Evolutionary conservation across 2,329 filamentous ascomycete species (phyloP).

Genomic region (Talaromyces funiculosus): DNA sequence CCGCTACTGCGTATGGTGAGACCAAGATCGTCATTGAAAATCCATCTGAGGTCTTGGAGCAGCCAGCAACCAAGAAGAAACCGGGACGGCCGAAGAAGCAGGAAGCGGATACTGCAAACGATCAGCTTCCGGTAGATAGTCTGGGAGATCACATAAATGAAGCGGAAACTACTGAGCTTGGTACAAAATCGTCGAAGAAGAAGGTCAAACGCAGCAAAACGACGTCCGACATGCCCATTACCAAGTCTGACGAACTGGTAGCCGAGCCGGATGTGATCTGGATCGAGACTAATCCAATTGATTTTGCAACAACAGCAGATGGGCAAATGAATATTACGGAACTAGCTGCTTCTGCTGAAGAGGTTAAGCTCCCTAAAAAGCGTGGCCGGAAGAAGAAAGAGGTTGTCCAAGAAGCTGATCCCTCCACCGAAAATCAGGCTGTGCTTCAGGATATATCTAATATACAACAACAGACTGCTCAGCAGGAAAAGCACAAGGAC

Average conservation of each 20-base stretch:
- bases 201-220: conserved; percentile 43
- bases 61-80: conserved; percentile 6
- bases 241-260: conserved; percentile 25
- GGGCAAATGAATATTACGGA: not conserved
- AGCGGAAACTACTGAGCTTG: not conserved
- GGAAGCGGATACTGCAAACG: not conserved
- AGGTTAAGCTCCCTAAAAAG: conserved; percentile 32
- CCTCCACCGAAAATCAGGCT: not conserved
- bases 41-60: not conserved
- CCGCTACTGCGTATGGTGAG: not conserved
- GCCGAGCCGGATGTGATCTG: conserved; percentile 40
- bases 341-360: not conserved
- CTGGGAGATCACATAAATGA: not conserved
- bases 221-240: conserved; percentile 25
- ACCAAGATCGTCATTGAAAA: not conserved
- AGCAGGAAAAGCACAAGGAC: conserved; percentile 5
- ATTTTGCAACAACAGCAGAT: conserved; percentile 1
- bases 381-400: conserved; percentile 39
- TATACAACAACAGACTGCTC: not conserved
- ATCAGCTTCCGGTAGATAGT: not conserved
- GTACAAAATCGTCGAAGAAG: conserved; percentile 32
- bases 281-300: conserved; percentile 28
- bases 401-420: conserved; percentile 1
- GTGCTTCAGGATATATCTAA: conserved; percentile 12
- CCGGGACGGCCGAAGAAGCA: conserved; percentile 6